Percentiles rank a stretch among this genome's conserved stretches.
phyloP scores from a whole-genome alignment of 352 stramenopile species.

The Pythium myriotylum region DNA sequence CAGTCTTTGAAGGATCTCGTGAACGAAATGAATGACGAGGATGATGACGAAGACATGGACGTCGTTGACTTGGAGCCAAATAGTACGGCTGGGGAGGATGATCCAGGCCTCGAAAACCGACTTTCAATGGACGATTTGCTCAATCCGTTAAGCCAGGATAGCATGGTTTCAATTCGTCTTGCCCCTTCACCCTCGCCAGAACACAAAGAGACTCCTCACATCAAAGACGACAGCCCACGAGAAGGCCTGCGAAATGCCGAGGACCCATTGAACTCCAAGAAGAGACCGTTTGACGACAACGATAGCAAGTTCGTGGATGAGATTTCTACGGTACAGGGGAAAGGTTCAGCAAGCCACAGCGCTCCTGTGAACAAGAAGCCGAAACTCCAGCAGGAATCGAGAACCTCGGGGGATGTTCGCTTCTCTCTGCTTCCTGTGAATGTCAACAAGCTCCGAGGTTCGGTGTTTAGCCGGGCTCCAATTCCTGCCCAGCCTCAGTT shows the following conservation, averaged over 20 bases:
- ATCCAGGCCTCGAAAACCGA: slow-evolving; percentile 2
- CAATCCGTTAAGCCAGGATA: slow-evolving; percentile 13
- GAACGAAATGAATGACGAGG: neutral
- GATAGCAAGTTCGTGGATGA: too few relatives aligned
- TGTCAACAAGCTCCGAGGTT: slow-evolving; percentile 14
- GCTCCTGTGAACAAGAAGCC: slow-evolving; percentile 17
- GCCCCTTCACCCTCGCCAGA: neutral
- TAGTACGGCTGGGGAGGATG: neutral
- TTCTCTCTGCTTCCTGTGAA: slow-evolving; percentile 18
- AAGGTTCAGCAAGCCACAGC: neutral
- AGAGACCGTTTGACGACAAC: slow-evolving; percentile 3
- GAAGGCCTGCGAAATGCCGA: neutral
- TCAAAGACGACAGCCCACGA: neutral
- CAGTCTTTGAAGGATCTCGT: slow-evolving; percentile 2
- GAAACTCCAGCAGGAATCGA: slow-evolving; percentile 4
- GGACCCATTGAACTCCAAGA: neutral
- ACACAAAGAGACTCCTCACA: neutral
- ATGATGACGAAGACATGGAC: slow-evolving; percentile 13
- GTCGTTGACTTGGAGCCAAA: neutral
- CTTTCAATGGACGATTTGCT: slow-evolving; percentile 24
- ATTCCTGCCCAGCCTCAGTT: slow-evolving; percentile 24
- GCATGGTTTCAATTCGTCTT: neutral
- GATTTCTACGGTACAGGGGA: neutral
- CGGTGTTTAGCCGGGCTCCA: slow-evolving; percentile 17
- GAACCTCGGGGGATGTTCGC: slow-evolving; percentile 1